These are phyloP conservation scores for Diatrype stigma DNA, from an alignment of 2,329 filamentous ascomycete species.

Conservation along the genomic window DNA sequence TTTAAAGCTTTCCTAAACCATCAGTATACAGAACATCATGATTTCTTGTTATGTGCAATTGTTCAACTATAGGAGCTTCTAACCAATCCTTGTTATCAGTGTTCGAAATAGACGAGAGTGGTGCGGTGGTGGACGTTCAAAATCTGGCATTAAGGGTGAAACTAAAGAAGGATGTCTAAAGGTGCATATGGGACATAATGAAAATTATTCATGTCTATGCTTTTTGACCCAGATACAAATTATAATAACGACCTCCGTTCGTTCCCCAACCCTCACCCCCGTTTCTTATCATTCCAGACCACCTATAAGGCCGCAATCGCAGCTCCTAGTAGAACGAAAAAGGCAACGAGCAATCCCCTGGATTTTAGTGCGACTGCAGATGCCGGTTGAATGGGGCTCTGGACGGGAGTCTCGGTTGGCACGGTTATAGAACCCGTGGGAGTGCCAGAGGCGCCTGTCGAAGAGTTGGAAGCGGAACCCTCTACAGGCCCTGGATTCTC, in stretches of 20 bases:
- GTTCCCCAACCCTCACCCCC: too few relatives aligned
- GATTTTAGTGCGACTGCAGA: constrained; percentile 15
- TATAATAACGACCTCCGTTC: too few relatives aligned
- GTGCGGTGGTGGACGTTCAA: constrained; percentile 17
- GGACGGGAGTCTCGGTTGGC: constrained; percentile 7
- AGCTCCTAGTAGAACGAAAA: constrained; percentile 17
- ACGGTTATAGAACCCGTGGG: constrained; percentile 11
- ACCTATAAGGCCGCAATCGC: constrained; percentile 18
- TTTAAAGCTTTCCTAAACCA: too few relatives aligned
- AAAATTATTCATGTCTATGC: too few relatives aligned
- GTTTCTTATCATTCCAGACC: too few relatives aligned
- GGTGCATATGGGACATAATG: too few relatives aligned
- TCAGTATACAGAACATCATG: too few relatives aligned
- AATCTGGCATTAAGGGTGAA: constrained; percentile 21
- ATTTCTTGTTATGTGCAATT: too few relatives aligned
- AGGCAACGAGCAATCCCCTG: constrained; percentile 18
- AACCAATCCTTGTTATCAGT: too few relatives aligned
- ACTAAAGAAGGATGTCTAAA: constrained; percentile 9
- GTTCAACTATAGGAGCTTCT: too few relatives aligned
- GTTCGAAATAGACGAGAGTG: constrained; percentile 17
- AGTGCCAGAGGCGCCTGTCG: constrained; percentile 4
- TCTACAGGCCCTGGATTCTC: constrained; percentile 24
- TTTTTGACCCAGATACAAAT: too few relatives aligned
- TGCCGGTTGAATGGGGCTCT: constrained; percentile 11
- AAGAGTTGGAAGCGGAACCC: constrained; percentile 6